phyloP scores from a whole-genome alignment of 257 asterid genomes.

The Solanum commersonii region DNA sequence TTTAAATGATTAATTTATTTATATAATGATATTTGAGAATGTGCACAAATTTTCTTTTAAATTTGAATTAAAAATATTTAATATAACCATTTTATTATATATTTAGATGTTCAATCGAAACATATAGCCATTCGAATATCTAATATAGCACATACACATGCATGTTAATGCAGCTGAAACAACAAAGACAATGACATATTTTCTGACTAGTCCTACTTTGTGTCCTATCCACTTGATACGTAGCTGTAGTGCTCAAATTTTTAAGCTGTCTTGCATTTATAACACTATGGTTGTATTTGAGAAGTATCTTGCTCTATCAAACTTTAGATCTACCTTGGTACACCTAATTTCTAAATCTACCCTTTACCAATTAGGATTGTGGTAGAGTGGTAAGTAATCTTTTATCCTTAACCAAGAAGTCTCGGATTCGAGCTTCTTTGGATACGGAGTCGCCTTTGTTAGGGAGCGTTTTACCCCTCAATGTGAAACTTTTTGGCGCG shows the following conservation, averaged over 20 bases:
- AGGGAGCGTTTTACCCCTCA: accelerated
- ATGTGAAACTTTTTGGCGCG: accelerated
- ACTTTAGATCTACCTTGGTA: neutral
- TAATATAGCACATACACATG: neutral
- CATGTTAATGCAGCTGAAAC: neutral
- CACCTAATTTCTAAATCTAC: neutral
- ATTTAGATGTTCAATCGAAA: neutral
- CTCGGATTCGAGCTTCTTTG: accelerated
- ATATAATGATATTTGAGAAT: neutral
- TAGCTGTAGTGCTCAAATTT: neutral
- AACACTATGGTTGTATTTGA: neutral
- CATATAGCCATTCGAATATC: no score
- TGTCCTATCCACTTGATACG: neutral
- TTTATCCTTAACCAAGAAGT: no score
- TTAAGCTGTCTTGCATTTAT: neutral
- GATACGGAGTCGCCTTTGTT: no score
- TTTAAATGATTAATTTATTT: neutral
- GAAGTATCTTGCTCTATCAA: neutral
- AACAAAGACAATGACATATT: neutral
- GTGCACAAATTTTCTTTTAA: neutral
- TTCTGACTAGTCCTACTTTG: neutral
- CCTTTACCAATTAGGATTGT: no score
- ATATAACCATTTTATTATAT: neutral
- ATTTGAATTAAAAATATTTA: neutral
- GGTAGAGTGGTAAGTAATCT: accelerated